Evolutionary conservation across 106 monocot genomes (phyloP).

Genomic region (Apostasia shenzhenica): DNA sequence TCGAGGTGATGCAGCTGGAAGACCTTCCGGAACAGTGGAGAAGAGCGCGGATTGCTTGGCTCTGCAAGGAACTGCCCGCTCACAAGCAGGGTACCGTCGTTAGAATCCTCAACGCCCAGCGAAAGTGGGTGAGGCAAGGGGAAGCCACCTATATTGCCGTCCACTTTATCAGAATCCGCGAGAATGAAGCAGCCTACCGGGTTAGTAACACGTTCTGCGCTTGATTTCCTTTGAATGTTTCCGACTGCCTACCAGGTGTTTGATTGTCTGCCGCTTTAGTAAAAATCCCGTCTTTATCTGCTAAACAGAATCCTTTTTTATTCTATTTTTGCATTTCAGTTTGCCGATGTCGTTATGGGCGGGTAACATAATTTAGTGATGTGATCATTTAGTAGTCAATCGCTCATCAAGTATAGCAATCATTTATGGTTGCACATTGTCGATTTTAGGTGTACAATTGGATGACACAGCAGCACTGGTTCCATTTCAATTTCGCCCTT

Average conservation of each 20-base stretch:
- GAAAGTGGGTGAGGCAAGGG: conserved; percentile 84
- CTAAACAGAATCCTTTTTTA: background rate
- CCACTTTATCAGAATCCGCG: conserved; percentile 81
- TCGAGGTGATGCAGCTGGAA: conserved; percentile 72
- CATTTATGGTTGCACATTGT: background rate
- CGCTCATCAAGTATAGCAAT: background rate
- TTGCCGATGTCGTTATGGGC: background rate
- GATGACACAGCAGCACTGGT: conserved; percentile 82
- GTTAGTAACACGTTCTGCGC: conserved; percentile 17
- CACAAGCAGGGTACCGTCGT: conserved; percentile 66
- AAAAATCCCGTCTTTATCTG: background rate
- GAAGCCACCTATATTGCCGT: conserved; percentile 67
- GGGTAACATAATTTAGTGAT: background rate
- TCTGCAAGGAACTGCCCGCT: conserved; percentile 90
- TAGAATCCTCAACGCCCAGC: conserved; percentile 84
- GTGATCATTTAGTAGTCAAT: background rate
- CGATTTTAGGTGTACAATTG: conserved; percentile 79
- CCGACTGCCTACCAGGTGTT: conserved; percentile 24
- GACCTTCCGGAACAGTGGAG: conserved; percentile 97
- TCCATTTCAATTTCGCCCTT: conserved; percentile 63
- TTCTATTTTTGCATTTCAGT: background rate
- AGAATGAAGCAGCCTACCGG: conserved; percentile 72
- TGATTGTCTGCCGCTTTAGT: conserved; percentile 9
- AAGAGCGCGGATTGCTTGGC: conserved; percentile 86
- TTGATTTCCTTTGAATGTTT: background rate